Evolutionary conservation across 108 stramenopile genomes (phyloP).

Genomic region (Cyclotella kingstonii): DNA sequence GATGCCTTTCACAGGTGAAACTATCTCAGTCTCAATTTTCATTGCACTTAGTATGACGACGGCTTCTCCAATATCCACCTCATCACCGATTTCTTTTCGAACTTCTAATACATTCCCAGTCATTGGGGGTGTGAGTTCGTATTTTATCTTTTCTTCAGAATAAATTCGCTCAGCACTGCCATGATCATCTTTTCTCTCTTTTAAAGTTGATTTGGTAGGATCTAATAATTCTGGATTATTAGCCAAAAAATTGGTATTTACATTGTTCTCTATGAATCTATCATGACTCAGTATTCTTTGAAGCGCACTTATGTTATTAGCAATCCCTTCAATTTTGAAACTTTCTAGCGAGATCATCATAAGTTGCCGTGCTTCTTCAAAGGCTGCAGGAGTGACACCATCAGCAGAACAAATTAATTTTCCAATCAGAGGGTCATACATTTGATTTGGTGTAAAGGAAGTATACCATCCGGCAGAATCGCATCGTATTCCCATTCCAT

Average conservation of each 20-base stretch:
- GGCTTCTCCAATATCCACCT: conserved; percentile 65
- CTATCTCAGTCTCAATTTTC: conserved; percentile 83
- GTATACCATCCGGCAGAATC: conserved; percentile 53
- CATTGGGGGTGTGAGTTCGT: conserved; percentile 69
- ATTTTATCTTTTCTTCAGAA: conserved; percentile 43
- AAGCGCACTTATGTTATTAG: conserved; percentile 59
- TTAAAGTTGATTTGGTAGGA: conserved; percentile 22
- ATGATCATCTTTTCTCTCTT: conserved; percentile 9
- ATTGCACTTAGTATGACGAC: conserved; percentile 79
- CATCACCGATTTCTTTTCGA: conserved; percentile 55
- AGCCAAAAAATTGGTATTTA: conserved; percentile 70
- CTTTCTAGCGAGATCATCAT: conserved; percentile 57
- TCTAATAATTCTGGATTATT: conserved; percentile 41
- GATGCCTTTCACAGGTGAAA: conserved; percentile 62
- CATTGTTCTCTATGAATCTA: conserved; percentile 52
- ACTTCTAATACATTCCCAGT: conserved; percentile 73
- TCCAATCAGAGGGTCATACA: conserved; percentile 79
- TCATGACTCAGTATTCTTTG: conserved; percentile 61
- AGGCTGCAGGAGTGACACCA: conserved; percentile 46
- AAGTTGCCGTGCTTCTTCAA: conserved; percentile 48
- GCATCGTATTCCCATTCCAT: conserved; percentile 67
- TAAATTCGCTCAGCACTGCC: conserved; percentile 32
- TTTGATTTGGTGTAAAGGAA: conserved; percentile 63
- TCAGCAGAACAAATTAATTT: conserved; percentile 80
- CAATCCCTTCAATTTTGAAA: conserved; percentile 69